These are phyloP conservation scores for sorghum (Sorghum bicolor) DNA, from an alignment of 176 grass and related monocot species.

Conservation along the genomic window DNA sequence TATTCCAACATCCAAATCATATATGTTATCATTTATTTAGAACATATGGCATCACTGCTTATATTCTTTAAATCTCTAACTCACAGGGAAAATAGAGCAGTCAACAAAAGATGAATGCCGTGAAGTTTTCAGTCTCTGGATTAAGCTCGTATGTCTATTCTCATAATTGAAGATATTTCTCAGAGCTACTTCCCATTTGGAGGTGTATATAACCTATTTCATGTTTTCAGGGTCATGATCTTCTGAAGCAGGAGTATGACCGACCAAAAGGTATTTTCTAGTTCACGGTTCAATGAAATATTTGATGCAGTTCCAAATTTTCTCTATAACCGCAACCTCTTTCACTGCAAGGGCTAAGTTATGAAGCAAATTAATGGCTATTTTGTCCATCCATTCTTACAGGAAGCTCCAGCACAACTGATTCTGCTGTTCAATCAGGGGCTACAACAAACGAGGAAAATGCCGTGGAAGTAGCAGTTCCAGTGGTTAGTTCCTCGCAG, in stretches of 20 bases:
- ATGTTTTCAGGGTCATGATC: slow-evolving; percentile 75
- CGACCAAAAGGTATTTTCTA: slow-evolving; percentile 49
- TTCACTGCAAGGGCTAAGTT: neutral
- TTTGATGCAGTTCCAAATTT: neutral
- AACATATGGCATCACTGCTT: neutral
- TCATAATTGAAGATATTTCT: slow-evolving; percentile 6
- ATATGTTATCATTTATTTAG: neutral
- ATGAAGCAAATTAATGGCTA: neutral
- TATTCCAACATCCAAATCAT: neutral
- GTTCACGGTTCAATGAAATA: neutral
- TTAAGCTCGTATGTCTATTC: slow-evolving; percentile 60
- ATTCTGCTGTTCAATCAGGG: slow-evolving; percentile 22
- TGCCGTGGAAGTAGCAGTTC: slow-evolving; percentile 35
- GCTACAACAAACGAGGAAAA: slow-evolving; percentile 26
- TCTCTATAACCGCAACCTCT: neutral
- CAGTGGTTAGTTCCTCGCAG: neutral
- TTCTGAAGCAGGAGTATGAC: slow-evolving; percentile 62
- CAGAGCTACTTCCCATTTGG: slow-evolving; percentile 15
- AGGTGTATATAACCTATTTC: slow-evolving; percentile 13
- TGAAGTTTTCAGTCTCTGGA: slow-evolving; percentile 81
- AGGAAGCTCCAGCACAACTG: slow-evolving; percentile 24
- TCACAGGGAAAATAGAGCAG: slow-evolving; percentile 97
- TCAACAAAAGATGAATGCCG: slow-evolving; percentile 95
- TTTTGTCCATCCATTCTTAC: neutral
- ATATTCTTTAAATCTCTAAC: slow-evolving; percentile 24